These are phyloP conservation scores for Panaeolus cyanescens DNA, from an alignment of 768 basidiomycete species.

Conservation along the genomic window DNA sequence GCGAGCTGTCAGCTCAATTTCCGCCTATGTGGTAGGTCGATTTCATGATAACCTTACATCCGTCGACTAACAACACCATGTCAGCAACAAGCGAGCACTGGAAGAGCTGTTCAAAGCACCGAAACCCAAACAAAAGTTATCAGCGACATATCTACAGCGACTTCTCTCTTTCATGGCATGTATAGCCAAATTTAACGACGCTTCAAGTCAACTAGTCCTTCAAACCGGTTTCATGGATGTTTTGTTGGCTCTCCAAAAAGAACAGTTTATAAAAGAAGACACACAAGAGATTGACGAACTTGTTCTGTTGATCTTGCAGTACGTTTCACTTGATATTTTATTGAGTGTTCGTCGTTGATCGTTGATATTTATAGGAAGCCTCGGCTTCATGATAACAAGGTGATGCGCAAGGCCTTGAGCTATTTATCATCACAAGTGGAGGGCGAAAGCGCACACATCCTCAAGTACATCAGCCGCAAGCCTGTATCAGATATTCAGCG, in stretches of 20 bases:
- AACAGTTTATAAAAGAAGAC: neutral
- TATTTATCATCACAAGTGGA: conserved; percentile 12
- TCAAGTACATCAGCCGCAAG: conserved; percentile 4
- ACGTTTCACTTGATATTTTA: neutral
- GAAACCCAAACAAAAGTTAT: neutral
- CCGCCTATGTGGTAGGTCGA: conserved; percentile 11
- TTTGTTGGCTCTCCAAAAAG: conserved; percentile 10
- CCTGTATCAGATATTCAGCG: conserved; percentile 4
- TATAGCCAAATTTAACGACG: conserved; percentile 6
- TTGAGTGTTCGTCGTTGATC: neutral
- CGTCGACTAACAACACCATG: neutral
- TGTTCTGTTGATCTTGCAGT: conserved; percentile 9
- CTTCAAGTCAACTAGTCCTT: conserved; percentile 7
- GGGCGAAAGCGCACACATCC: conserved; percentile 4
- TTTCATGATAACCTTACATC: neutral
- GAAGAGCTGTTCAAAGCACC: conserved; percentile 9
- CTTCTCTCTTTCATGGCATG: conserved; percentile 10
- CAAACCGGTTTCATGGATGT: conserved; percentile 13
- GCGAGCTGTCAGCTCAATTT: conserved; percentile 11
- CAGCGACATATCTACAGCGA: conserved; percentile 6
- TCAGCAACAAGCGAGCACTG: conserved; percentile 7
- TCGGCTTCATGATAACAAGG: conserved; percentile 8
- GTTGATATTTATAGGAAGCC: conserved; percentile 4
- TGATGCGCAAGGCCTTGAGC: conserved; percentile 7
- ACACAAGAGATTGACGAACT: conserved; percentile 6